These are phyloP conservation scores for Coffea canephora DNA, from an alignment of 257 asterid genomes.

Conservation along the genomic window DNA sequence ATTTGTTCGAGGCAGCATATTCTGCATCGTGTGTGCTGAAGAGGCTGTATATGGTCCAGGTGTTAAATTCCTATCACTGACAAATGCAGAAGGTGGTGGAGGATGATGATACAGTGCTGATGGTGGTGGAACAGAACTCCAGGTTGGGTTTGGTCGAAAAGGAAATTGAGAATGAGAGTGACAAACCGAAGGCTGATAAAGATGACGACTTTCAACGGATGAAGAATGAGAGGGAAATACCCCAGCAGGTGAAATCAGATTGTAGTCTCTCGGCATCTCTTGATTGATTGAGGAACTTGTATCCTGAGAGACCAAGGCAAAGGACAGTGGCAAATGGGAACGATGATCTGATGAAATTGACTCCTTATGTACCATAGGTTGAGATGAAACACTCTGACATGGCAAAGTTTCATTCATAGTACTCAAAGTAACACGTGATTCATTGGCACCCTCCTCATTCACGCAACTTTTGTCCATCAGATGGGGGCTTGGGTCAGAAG, in stretches of 20 bases:
- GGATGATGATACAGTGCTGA: conserved; percentile 23
- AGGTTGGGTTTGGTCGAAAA: conserved; percentile 39
- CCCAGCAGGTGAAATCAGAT: conserved; percentile 30
- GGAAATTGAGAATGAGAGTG: conserved; percentile 50
- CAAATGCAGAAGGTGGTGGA: conserved; percentile 32
- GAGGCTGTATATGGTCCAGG: conserved; percentile 34
- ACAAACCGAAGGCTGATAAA: conserved; percentile 53
- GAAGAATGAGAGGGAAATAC: conserved; percentile 8
- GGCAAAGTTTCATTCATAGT: conserved; percentile 25
- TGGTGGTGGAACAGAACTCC: conserved; percentile 59
- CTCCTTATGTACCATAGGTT: conserved; percentile 31
- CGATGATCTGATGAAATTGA: conserved; percentile 28
- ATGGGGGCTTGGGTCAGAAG: conserved; percentile 27
- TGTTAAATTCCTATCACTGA: conserved; percentile 15
- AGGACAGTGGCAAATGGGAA: conserved; percentile 31
- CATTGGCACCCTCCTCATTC: conserved; percentile 20
- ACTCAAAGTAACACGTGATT: conserved; percentile 22
- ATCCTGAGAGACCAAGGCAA: conserved; percentile 37
- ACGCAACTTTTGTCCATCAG: conserved; percentile 30
- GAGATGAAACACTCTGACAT: conserved; percentile 30
- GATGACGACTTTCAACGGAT: conserved; percentile 30
- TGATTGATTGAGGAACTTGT: conserved; percentile 35
- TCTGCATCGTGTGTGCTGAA: conserved; percentile 45
- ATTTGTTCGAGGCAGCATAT: conserved; percentile 37
- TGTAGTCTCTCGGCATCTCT: conserved; percentile 38